These are phyloP conservation scores for Streptanthus diversifolius DNA, from an alignment of 345 rosid genomes.

Conservation along the genomic window DNA sequence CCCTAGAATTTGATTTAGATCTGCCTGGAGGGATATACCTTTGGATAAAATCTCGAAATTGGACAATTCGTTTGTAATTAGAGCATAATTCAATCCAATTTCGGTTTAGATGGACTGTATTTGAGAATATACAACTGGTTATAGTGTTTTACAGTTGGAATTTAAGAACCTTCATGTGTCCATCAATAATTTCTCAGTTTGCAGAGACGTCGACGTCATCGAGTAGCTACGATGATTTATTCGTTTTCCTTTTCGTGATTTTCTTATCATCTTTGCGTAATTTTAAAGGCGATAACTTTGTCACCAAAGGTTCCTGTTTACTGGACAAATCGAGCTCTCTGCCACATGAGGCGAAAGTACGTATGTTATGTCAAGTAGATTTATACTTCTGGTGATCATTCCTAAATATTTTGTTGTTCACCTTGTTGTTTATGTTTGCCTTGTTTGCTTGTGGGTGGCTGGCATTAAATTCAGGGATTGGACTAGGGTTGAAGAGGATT, in stretches of 20 bases:
- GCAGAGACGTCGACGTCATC: neutral
- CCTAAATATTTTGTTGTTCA: neutral
- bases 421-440: neutral
- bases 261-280: neutral
- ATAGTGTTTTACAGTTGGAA: neutral
- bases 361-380: slow-evolving; percentile 22
- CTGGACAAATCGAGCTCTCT: slow-evolving; percentile 93
- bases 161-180: neutral
- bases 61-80: neutral
- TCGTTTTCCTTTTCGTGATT: neutral
- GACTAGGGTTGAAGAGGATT: slow-evolving; percentile 77
- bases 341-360: slow-evolving; percentile 86
- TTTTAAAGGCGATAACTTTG: slow-evolving; percentile 69
- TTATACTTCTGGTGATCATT: neutral
- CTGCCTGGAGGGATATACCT: neutral
- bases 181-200: neutral
- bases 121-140: neutral
- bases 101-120: neutral
- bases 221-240: neutral
- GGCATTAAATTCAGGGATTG: slow-evolving; percentile 55
- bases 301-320: slow-evolving; percentile 81
- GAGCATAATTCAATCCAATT: neutral
- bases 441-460: slow-evolving; percentile 7
- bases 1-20: slow-evolving; percentile 4
- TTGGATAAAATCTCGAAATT: neutral